phyloP scores from a whole-genome alignment of 192 early-diverging fungal genomes.

The Backusella liffmaniae region DNA sequence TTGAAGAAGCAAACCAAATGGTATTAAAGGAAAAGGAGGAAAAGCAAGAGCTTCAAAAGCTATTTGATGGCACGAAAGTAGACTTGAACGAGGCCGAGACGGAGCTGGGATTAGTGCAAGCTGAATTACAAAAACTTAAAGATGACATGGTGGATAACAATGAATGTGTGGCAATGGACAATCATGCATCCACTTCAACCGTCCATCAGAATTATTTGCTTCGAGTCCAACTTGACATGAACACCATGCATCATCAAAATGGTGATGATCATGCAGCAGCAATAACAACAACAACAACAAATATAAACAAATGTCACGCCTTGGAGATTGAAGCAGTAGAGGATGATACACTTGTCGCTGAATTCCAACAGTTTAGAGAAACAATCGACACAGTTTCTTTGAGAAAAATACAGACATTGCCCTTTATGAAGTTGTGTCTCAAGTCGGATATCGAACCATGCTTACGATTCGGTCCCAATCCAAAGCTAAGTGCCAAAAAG shows the following conservation, averaged over 20 bases:
- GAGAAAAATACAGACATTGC: conserved; percentile 64
- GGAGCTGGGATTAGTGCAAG: conserved; percentile 64
- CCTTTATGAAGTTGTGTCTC: conserved; percentile 82
- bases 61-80: conserved; percentile 44
- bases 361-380: conserved; percentile 84
- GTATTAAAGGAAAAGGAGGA: conserved; percentile 70
- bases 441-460: conserved; percentile 78
- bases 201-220: conserved; percentile 18
- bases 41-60: conserved; percentile 42
- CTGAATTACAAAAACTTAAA: conserved; percentile 77
- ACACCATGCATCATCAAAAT: conserved; percentile 1
- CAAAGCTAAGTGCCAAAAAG: conserved; percentile 80
- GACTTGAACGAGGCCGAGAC: conserved; percentile 57
- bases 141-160: conserved; percentile 64
- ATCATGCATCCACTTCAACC: conserved; percentile 14
- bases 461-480: conserved; percentile 61
- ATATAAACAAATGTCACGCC: neutral
- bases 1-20: conserved; percentile 89
- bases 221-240: conserved; percentile 46
- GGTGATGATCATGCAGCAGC: neutral
- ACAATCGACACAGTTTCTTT: conserved; percentile 60
- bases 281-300: neutral
- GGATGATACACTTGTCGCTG: conserved; percentile 70
- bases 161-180: conserved; percentile 21
- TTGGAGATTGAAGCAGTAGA: conserved; percentile 38